Evolutionary conservation across 1,284 basidiomycete genomes (phyloP), one percentile per base, ranked within the genome.

Genomic region (Coniferiporia weirii): DNA sequence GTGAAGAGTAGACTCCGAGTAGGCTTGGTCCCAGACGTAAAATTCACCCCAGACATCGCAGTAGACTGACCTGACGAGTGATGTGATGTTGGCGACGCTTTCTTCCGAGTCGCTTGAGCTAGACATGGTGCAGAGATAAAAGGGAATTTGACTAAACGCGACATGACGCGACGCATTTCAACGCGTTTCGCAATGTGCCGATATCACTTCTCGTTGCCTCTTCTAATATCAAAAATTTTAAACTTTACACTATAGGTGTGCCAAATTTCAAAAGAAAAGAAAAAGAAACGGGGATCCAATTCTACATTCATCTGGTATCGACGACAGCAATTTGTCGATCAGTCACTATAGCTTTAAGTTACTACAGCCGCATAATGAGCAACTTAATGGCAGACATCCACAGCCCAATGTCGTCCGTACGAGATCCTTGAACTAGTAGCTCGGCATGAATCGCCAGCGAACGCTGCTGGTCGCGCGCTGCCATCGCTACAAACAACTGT

Each of bases 371-470:
- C 76, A 84, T 75, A 67, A 91, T 87, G 66, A 94, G 73, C 72
- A 93, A 90, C 73, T 93, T 94, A 59, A 94, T 75, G 15, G 87
- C 91, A 15, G 90, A 85, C 84, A 91, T 93, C 92, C 91, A 94
- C 63, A 91, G 68, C 7, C 84, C 88, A 70, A 93, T 91, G 66
- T 93, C 90, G 55, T 91, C 89, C 36, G 87, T 87, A 61, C 83
- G 79, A 54, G 86, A 86, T 19, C 86, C 87, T 51, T 79, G 76
- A 1, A 89, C 93, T 54, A 94, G 75, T 27, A 94, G 73, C 54
- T 93, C 88, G 53, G 92, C 84, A 67, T 94, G 92, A 61, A 93
- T 83, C 1, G 83, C 79, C 66, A 93, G 71, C 20, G 92, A 87
- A 22, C 77, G 79, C 43, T 85, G 81, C 56, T 84, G 82, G 70